Evolutionary conservation across 2,329 filamentous ascomycete genomes (phyloP).

Genomic region (Cladosporium colombiae): DNA sequence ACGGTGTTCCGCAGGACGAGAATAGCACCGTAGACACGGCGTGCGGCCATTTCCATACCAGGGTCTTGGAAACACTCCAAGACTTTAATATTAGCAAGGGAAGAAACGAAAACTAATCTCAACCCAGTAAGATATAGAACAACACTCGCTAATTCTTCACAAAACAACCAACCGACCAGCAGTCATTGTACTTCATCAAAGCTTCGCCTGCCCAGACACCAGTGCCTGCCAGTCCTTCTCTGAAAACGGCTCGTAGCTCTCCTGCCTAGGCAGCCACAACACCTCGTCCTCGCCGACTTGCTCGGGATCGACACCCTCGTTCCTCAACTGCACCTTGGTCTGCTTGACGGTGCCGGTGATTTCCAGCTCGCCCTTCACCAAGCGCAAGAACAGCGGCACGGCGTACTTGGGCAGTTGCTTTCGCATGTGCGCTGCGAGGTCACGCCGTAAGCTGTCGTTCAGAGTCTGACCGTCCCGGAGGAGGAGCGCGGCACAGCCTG

Average conservation of each 20-base stretch:
- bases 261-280: constrained; percentile 65
- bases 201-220: constrained; percentile 67
- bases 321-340: constrained; percentile 73
- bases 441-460: constrained; percentile 42
- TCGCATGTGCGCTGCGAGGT: constrained; percentile 61
- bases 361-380: constrained; percentile 61
- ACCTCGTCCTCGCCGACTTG: constrained; percentile 54
- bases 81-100: not conserved
- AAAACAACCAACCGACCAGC: not conserved
- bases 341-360: constrained; percentile 87
- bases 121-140: not conserved
- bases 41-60: not conserved
- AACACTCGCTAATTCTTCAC: not conserved
- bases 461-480: constrained; percentile 44
- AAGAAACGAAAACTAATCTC: not conserved
- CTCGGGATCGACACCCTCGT: constrained; percentile 70
- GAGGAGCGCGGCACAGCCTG: constrained; percentile 74
- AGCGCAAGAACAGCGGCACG: constrained; percentile 73
- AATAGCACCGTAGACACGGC: not conserved
- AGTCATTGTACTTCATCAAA: constrained; percentile 47
- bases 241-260: constrained; percentile 65
- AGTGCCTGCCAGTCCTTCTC: constrained; percentile 69
- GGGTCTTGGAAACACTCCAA: not conserved
- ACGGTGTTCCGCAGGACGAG: too few species aligned
- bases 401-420: constrained; percentile 70